Base-by-base conservation (phyloP, 176 grass and related monocot genomes). In the bread wheat (Triticum aestivum) region DNA sequence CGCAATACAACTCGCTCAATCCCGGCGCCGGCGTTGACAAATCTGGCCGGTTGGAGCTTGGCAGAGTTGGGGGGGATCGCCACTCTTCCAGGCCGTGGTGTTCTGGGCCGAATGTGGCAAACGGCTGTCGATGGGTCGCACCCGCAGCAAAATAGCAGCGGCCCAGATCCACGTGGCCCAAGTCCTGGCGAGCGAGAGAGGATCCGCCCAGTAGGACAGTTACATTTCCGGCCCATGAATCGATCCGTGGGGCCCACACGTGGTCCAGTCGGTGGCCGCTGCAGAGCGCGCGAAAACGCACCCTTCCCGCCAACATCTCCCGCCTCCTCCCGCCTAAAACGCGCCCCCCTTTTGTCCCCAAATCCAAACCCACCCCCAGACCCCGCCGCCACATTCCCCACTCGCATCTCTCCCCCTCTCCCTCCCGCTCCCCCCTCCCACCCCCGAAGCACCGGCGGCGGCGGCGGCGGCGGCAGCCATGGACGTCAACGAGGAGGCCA, bases 401-500 rank as follows among this genome's bases (percentile, higher is more conserved):
- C 79, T 64, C 79, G 73, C 73, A 75, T 14, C 45, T 15, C 26
- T 2, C 29, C 14, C 52, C 30, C 9, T 5, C 58, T 32, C 35
- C 6, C 11, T 56, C 24, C 6, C 65, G 39, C 11, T 41, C 66
- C 10, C 18, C 23, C 58, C 24, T 6, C 38, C 58, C 49, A 9
- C 84, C 85, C 15, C 74, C 44, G 79, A 17, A 56, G 15, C 49
- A 47, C 11, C 44, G 11, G 11, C 71, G 12, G 11, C 71, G 39
- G 73, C 44, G 11, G 11, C 71, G 12, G 11, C 71, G 39, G 73
- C 80, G 75, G 86, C 65, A 62, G 86, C 79, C 87, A 99, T 99
- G 97, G 97, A 99, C 75, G 86, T 94, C 82, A 99, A 99, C 94
- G 97, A 99, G 86, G 97, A 99, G 79, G 94, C 92, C 79, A 91